These are phyloP conservation scores for Alternaria brassicae DNA, from an alignment of 2,329 filamentous ascomycete species.

Conservation along the genomic window DNA sequence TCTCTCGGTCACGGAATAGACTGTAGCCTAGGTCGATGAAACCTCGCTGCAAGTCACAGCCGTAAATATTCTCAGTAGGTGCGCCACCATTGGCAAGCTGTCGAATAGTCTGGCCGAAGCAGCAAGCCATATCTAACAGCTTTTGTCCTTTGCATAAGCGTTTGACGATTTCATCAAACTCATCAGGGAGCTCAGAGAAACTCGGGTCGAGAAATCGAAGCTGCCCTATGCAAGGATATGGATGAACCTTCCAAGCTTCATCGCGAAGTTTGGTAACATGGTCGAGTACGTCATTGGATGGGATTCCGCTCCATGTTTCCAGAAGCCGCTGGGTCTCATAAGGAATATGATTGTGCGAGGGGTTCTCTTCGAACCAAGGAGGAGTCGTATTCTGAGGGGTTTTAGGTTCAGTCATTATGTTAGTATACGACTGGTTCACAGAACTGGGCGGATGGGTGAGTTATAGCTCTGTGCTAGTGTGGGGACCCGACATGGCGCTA, in stretches of 20 bases:
- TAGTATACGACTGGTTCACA: neutral
- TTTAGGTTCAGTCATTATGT: conserved; percentile 10
- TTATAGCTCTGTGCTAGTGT: neutral
- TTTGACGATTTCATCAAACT: conserved; percentile 37
- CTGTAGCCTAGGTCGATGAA: conserved; percentile 64
- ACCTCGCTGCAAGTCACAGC: conserved; percentile 48
- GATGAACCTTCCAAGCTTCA: conserved; percentile 36
- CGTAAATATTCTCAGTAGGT: conserved; percentile 49
- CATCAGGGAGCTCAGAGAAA: conserved; percentile 22
- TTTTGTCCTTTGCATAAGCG: conserved; percentile 37
- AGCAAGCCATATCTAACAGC: conserved; percentile 55
- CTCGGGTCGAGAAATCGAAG: conserved; percentile 43
- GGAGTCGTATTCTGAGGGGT: neutral
- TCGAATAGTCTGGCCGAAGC: conserved; percentile 55
- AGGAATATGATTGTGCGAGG: conserved; percentile 31
- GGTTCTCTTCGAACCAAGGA: conserved; percentile 38
- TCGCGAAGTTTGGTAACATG: conserved; percentile 42
- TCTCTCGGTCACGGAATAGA: conserved; percentile 45
- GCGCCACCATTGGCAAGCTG: conserved; percentile 51
- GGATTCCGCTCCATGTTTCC: conserved; percentile 48
- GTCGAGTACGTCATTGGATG: conserved; percentile 37
- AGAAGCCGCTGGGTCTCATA: conserved; percentile 41
- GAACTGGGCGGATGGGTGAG: neutral
- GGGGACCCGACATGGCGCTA: neutral
- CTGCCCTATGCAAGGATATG: conserved; percentile 45